Evolutionary conservation across 306 rosid species (phyloP).

Genomic region (Alnus rubra): DNA sequence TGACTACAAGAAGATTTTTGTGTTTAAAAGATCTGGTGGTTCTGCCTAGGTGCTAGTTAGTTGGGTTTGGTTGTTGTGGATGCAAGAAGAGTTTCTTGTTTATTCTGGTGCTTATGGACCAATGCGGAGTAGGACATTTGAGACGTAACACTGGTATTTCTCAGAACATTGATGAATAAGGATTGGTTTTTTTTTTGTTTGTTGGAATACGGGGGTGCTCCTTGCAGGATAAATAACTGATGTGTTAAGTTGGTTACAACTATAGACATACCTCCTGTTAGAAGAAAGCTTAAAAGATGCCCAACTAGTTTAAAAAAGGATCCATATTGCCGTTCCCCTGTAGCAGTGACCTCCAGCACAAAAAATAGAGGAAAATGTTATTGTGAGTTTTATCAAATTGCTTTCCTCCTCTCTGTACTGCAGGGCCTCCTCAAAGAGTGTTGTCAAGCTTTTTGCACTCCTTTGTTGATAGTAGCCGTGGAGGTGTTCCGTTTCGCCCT

Average conservation of each 20-base stretch:
- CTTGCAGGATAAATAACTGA: background rate
- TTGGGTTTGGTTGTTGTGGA: background rate
- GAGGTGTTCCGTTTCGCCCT: slow-evolving; percentile 87
- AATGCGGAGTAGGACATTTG: background rate
- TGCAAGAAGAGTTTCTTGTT: background rate
- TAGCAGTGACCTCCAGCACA: background rate
- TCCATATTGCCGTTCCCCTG: background rate
- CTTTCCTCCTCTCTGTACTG: slow-evolving; percentile 33
- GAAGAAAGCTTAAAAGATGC: background rate
- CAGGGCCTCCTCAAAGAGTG: slow-evolving; percentile 96
- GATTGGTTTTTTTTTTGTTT: background rate
- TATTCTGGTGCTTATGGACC: background rate
- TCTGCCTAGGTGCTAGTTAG: background rate
- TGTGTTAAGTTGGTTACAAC: background rate
- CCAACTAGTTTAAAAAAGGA: background rate
- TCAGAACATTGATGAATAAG: background rate
- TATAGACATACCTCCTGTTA: background rate
- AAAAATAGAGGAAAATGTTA: background rate
- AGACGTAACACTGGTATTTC: background rate
- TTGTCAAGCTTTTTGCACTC: slow-evolving; percentile 87
- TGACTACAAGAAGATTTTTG: background rate
- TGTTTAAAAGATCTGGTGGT: background rate
- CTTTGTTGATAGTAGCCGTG: slow-evolving; percentile 87
- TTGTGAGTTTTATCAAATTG: background rate
- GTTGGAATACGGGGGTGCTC: background rate